Evolutionary conservation across 106 monocot species (phyloP), one percentile per base, ranked within the genome.

Genomic region (Acorus calamus): DNA sequence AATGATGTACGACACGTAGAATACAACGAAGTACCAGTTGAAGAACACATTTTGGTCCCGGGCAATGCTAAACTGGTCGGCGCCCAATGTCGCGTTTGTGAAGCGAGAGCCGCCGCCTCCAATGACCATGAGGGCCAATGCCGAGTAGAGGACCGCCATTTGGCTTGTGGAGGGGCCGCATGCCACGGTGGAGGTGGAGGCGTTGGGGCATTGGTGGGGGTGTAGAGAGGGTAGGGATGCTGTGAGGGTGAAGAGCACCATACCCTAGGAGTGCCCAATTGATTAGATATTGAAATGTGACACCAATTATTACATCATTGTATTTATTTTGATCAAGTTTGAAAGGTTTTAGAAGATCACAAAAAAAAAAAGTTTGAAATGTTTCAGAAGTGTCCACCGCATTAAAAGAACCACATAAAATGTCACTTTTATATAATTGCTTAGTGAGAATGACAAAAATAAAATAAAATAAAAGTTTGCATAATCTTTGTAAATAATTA

Each of bases 11-110:
- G 82, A 9, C 0, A 6, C 47, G 52, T 85, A 80, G 14, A 73
- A 2, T 47, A 75, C 56, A 43, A 80, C 56, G 83, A 80, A 86
- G 80, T 46, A 83, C 89, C 89, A 85, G 71, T 85, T 83, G 73
- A 89, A 82, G 77, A 77, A 85, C 3, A 65, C 44, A 12, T 78
- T 75, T 6, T 59, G 74, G 28, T 89, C 82, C 2, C 11, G 4
- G 2, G 57, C 51, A 9, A 51, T 3, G 64, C 78, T 75, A 58
- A 86, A 80, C 63, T 89, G 85, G 70, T 73, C 51, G 4, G 83
- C 89, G 5, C 85, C 89, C 69, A 89, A 62, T 7, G 85, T 68
- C 45, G 62, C 62, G 2, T 53, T 65, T 65, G 55, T 83, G 80
- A 80, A 82, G 58, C 85, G 73, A 10, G 75, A 63, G 5, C 89